A percentile compares a stretch with the other conserved stretches of the same genome.
Evolutionary conservation across 1,139 yeast genomes (phyloP).

Genomic region (Taphrina pruni): DNA sequence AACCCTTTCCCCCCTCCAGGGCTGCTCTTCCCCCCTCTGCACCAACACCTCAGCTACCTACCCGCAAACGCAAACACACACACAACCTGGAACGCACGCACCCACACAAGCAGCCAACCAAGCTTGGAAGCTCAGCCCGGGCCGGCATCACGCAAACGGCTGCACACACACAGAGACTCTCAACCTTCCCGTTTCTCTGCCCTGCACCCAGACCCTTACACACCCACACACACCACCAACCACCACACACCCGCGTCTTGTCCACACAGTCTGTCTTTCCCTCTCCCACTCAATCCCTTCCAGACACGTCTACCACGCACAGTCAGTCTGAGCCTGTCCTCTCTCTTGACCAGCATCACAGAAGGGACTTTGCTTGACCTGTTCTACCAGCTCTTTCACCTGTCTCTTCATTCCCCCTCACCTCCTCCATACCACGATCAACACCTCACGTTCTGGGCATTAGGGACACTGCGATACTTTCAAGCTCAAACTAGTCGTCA

Average conservation of each 20-base stretch:
- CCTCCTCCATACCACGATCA: neutral
- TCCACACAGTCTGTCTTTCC: neutral
- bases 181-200: neutral
- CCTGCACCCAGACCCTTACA: neutral
- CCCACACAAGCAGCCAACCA: neutral
- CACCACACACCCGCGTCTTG: neutral
- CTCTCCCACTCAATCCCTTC: neutral
- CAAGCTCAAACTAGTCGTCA: no score
- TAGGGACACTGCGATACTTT: neutral
- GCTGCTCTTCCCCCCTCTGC: neutral
- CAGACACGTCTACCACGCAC: neutral
- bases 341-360: neutral
- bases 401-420: neutral
- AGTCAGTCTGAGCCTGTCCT: neutral
- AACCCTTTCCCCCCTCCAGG: neutral
- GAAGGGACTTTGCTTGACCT: neutral
- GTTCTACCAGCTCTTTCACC: no score
- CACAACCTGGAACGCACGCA: neutral
- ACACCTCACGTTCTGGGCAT: neutral
- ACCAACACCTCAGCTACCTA: neutral
- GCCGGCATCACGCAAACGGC: slow-evolving; percentile 6
- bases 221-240: neutral
- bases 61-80: neutral
- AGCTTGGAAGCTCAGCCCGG: neutral
- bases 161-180: neutral